Percentiles rank a stretch among this genome's conserved stretches.
Conservation (phyloP, 192 early-diverging fungal species). For the Umbelopsis ramanniana region DNA sequence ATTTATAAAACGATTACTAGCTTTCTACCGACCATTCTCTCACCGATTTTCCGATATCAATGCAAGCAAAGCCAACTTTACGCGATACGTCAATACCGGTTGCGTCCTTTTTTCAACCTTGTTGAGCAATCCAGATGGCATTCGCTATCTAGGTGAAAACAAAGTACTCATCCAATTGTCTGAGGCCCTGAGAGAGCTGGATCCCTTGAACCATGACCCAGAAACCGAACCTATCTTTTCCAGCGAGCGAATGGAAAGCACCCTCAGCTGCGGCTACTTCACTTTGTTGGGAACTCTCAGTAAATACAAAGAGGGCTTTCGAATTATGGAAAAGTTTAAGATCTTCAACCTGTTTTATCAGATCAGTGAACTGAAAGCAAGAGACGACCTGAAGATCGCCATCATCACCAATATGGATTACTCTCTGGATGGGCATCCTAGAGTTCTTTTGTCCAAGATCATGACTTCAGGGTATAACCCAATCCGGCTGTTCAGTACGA, state of each 20-base stretch:
- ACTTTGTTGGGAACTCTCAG: constrained; percentile 69
- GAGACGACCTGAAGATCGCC: constrained; percentile 78
- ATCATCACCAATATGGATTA: constrained; percentile 80
- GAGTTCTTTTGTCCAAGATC: constrained; percentile 80
- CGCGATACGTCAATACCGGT: constrained; percentile 62
- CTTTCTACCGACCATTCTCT: constrained; percentile 75
- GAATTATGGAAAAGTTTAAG: constrained; percentile 72
- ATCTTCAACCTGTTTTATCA: constrained; percentile 82
- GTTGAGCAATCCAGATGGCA: constrained; percentile 63
- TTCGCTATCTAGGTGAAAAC: constrained; percentile 70
- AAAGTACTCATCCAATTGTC: constrained; percentile 73
- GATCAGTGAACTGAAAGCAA: constrained; percentile 73
- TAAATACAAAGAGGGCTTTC: constrained; percentile 66
- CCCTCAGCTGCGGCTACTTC: constrained; percentile 80
- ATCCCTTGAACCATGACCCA: constrained; percentile 59
- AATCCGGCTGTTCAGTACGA: constrained; percentile 76
- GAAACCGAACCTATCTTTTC: constrained; percentile 72
- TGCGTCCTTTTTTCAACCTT: constrained; percentile 73
- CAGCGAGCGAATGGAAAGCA: constrained; percentile 72
- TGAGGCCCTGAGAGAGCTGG: constrained; percentile 74
- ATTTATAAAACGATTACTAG: constrained; percentile 70
- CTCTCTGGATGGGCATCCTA: constrained; percentile 76
- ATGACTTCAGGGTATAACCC: constrained; percentile 86
- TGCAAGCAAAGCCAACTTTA: constrained; percentile 45
- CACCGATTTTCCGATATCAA: constrained; percentile 73